phyloP scores from a whole-genome alignment of 2,329 filamentous ascomycete species.

The Fusarium sp. region DNA sequence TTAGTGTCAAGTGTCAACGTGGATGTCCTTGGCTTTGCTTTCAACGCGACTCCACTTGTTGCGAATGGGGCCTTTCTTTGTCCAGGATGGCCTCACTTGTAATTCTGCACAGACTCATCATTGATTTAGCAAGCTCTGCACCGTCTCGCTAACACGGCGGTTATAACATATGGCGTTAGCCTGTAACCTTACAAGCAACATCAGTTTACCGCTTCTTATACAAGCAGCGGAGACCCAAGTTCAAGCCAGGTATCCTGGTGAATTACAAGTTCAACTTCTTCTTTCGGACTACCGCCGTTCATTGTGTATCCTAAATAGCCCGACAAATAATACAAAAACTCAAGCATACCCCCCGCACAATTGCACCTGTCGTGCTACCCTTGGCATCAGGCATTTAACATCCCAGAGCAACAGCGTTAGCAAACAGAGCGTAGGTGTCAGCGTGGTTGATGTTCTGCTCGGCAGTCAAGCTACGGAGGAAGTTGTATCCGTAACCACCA shows the following conservation, averaged over 20 bases:
- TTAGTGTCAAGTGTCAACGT: slow-evolving; percentile 12
- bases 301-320: neutral
- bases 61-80: slow-evolving; percentile 4
- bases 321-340: neutral
- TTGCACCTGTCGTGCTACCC: neutral
- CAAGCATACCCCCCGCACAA: neutral
- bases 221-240: neutral
- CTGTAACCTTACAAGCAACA: neutral
- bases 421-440: slow-evolving; percentile 60
- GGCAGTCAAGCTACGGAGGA: slow-evolving; percentile 62
- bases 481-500: slow-evolving; percentile 68
- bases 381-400: slow-evolving; percentile 49
- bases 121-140: neutral
- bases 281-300: neutral
- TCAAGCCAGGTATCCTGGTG: neutral
- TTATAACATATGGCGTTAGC: neutral
- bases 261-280: neutral
- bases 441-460: slow-evolving; percentile 71
- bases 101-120: neutral
- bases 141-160: neutral
- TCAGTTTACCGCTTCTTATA: slow-evolving; percentile 3
- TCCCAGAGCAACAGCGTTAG: slow-evolving; percentile 48
- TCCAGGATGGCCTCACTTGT: neutral
- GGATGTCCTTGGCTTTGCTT: slow-evolving; percentile 11
- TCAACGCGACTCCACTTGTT: slow-evolving; percentile 7